Evolutionary conservation across 176 grass and related monocot genomes (phyloP), one percentile per base, ranked within the genome.

Genomic region (Eremochloa ophiuroides): DNA sequence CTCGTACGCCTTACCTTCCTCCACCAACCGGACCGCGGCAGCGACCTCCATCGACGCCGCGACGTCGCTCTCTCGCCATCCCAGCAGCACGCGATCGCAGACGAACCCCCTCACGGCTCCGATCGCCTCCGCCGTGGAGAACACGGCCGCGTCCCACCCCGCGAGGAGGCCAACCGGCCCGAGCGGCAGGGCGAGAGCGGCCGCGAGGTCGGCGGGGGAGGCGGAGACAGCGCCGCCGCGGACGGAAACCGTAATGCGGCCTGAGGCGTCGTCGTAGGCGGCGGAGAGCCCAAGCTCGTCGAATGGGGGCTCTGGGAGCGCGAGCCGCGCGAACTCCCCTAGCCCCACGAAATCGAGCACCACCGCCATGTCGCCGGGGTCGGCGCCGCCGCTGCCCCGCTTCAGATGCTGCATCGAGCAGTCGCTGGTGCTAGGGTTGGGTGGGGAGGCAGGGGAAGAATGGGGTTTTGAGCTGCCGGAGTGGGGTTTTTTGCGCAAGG

Each of bases 61-160:
- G 5, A 1, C 46, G 1, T n/a, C 28, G 34, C 23, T 69, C 38
- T 4, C 38, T 56, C 29, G 23, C 56, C 30, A 30, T 6, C 80
- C 75, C 28, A 84, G 47, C 38, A 88, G 47, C 75, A 88, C 22
- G 38, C 67, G 68, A 73, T 88, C 68, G 38, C 60, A 48, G 66
- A 84, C 60, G 39, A 88, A 67, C n/a, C n/a, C 2, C n/a, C 35
- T 79, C 75, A 84, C 58, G 47, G 60, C 68, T n/a, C 68, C 60
- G 80, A 88, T 88, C 74, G 75, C 86, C 75, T 88, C 75, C 22
- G 18, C 16, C 17, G 80, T 74, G 23, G 28, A 43, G 68, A 88
- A 47, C 41, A 67, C 0, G 23, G 75, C 67, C 37, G 59, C 59
- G 13, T 73, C 34, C 46, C 2, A 15, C 35, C 51, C 74, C 3